Conservation (phyloP, 1,284 basidiomycete species). For the Puccinia triticina region DNA sequence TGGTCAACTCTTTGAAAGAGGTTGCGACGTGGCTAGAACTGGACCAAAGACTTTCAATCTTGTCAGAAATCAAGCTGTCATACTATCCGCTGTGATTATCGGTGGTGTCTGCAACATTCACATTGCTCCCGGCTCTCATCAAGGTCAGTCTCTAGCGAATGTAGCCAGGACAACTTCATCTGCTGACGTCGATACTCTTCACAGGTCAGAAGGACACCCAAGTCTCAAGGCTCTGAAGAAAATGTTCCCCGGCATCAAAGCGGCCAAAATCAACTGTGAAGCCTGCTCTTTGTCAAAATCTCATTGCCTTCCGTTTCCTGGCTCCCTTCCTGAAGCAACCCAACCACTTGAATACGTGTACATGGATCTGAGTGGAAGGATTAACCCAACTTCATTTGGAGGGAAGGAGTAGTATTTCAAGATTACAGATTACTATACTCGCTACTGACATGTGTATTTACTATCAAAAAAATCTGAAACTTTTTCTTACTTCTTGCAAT, state of each 20-base stretch:
- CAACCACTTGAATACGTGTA: neutral
- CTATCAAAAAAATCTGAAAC: slow-evolving; percentile 10
- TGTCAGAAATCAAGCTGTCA: neutral
- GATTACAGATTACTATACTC: neutral
- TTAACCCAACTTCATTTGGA: neutral
- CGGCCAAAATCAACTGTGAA: neutral
- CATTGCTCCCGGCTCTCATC: neutral
- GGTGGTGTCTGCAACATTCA: neutral
- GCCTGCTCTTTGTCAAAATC: neutral
- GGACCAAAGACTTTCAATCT: neutral
- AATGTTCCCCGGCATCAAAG: neutral
- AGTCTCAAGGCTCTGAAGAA: neutral
- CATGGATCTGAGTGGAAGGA: slow-evolving; percentile 33
- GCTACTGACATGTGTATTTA: neutral
- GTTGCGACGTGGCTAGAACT: neutral
- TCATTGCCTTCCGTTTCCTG: neutral
- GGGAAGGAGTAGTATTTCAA: slow-evolving; percentile 32
- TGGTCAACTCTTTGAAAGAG: neutral
- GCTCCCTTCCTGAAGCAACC: neutral
- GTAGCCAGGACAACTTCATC: neutral
- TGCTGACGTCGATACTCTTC: neutral
- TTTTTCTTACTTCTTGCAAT: neutral
- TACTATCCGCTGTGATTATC: neutral
- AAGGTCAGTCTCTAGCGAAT: neutral
- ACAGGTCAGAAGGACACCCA: slow-evolving; percentile 10